Evolutionary conservation across 78 protist genomes (phyloP), one percentile per base, ranked within the genome.

Genomic region (Dictyostelium brefeldianum): DNA sequence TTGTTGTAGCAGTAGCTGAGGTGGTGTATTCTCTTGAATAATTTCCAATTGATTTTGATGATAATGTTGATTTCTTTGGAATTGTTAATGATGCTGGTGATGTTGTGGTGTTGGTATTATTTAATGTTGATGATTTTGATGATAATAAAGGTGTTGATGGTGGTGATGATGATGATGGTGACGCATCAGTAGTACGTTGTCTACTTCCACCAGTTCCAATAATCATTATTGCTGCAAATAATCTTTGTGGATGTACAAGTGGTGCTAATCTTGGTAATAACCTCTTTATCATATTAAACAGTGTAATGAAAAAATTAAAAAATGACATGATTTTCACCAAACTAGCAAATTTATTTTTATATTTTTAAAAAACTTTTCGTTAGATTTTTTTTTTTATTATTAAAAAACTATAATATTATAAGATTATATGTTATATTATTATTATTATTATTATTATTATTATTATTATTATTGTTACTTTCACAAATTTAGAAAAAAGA

Each of bases 241-340:
- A 53, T 70, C 90, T 69, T 59, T 82, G 90, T 57, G 90, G 90
- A 20, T 82, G 90, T 8, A 80, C 65, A 6, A 56, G 43, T 43
- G 85, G 85, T 22, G 65, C 18, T 20, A 82, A 53, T 53, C 51
- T 15, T 5, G 74, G 85, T 15, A 9, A 29, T 6, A 78, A 29
- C 9, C 78, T n/a, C 69, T 82, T 82, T 2, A 82, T 82, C 90
- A 82, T 82, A 62, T 82, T 82, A 71, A 82, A 82, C 8, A 65
- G 11, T 14, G 90, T 53, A 31, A 82, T n/a, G 36, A 65, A 48
- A 62, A 82, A 82, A 29, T 50, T 48, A 53, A 70, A 50, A 51
- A 82, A 36, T 48, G 56, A 22, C 62, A 75, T 75, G n/a, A 36
- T 50, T 75, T 75, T 25, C 25, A 43, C 25, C 7, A 5, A 67